Conservation (phyloP, 192 early-diverging fungal species). For the Coemansia sp. region DNA sequence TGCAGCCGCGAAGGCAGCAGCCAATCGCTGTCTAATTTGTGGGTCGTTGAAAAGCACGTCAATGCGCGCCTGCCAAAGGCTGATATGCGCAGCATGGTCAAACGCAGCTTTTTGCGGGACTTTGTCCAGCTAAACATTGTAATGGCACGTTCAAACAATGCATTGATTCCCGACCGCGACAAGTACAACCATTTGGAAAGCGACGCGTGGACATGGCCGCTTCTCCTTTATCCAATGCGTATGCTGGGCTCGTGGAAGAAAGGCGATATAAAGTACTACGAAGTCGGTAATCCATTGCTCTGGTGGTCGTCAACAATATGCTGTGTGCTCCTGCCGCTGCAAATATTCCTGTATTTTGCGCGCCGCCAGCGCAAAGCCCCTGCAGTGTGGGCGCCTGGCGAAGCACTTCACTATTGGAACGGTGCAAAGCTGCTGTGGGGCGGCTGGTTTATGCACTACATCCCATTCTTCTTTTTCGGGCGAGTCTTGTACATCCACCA, state of each 20-base stretch:
- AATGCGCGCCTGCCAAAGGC: conserved; percentile 20
- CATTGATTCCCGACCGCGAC: conserved; percentile 39
- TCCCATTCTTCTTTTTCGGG: conserved; percentile 89
- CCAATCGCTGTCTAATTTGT: conserved; percentile 41
- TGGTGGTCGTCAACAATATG: conserved; percentile 71
- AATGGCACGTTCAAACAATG: conserved; percentile 47
- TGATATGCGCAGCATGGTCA: conserved; percentile 12
- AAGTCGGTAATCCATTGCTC: conserved; percentile 80
- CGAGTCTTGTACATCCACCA: conserved; percentile 90
- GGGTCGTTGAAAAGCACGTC: conserved; percentile 45
- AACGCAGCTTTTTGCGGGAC: conserved; percentile 20
- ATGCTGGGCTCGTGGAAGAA: conserved; percentile 80
- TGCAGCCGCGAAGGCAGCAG: conserved; percentile 72
- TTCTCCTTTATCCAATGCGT: conserved; percentile 77
- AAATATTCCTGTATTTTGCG: conserved; percentile 10
- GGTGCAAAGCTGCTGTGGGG: conserved; percentile 76
- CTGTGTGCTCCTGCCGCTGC: conserved; percentile 20
- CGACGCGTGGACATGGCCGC: conserved; percentile 78
- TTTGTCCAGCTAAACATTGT: conserved; percentile 32
- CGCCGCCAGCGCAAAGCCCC: conserved; percentile 13
- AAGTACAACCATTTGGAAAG: conserved; percentile 56
- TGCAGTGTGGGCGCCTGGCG: conserved; percentile 9
- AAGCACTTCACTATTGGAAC: conserved; percentile 56
- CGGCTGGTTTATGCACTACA: conserved; percentile 78
- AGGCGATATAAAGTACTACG: conserved; percentile 76